These are phyloP conservation scores for Pyracantha coccinea DNA, from an alignment of 331 rosid genomes.

Conservation along the genomic window DNA sequence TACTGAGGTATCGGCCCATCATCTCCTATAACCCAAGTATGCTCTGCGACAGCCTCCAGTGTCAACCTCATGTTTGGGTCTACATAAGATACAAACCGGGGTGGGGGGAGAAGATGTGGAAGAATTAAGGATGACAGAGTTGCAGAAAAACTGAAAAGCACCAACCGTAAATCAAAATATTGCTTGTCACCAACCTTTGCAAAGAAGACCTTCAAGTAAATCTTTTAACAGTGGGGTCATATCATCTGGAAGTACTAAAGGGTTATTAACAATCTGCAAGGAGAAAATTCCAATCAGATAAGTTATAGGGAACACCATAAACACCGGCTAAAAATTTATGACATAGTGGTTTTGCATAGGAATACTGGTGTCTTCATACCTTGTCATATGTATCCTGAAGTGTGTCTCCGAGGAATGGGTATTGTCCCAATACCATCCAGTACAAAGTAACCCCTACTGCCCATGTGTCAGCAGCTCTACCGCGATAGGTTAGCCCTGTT, in stretches of 20 bases:
- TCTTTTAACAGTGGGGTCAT: constrained; percentile 55
- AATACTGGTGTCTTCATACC: constrained; percentile 27
- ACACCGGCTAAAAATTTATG: constrained; percentile 1
- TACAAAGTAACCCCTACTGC: constrained; percentile 89
- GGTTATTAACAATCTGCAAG: constrained; percentile 75
- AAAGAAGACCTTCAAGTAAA: constrained; percentile 75
- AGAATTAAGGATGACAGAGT: neutral
- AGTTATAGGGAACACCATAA: neutral
- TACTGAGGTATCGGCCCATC: constrained; percentile 63
- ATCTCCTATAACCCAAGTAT: constrained; percentile 69
- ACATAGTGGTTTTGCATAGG: neutral
- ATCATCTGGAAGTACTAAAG: constrained; percentile 58
- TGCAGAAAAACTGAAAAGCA: neutral
- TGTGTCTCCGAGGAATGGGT: constrained; percentile 89
- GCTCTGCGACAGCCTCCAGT: constrained; percentile 50
- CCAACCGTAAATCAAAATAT: neutral
- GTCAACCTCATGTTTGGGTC: constrained; percentile 75
- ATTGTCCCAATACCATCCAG: constrained; percentile 74
- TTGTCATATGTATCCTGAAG: constrained; percentile 89
- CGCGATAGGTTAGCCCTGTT: constrained; percentile 71
- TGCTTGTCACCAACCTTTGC: constrained; percentile 52
- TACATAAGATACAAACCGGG: constrained; percentile 16
- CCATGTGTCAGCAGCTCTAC: constrained; percentile 92
- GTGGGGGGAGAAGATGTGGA: neutral
- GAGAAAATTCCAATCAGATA: constrained; percentile 13